Conservation (phyloP, 305 asterid species). For the Salvia sclarea region DNA sequence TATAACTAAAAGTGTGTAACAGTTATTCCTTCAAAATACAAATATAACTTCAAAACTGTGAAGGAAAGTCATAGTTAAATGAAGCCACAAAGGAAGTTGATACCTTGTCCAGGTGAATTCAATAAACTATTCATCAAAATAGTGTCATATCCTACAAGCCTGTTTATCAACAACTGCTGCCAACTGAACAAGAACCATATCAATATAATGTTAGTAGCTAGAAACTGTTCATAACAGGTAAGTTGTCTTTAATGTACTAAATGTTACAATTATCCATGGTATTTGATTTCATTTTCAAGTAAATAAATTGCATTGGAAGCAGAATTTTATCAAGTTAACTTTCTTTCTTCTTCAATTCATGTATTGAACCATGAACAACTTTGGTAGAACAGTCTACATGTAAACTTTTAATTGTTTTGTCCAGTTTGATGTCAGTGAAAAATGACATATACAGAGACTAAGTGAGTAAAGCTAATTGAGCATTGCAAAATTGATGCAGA, state of each 20-base stretch:
- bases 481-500: conserved; percentile 1
- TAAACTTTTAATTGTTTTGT: not conserved
- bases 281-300: conserved; percentile 2
- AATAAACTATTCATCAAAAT: conserved; percentile 94
- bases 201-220: conserved; percentile 7
- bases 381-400: not conserved
- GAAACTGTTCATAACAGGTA: conserved; percentile 5
- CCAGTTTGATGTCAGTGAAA: conserved; percentile 8
- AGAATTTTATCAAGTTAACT: conserved; percentile 9
- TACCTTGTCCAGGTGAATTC: conserved; percentile 94
- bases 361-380: conserved; percentile 1
- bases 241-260: conserved; percentile 1
- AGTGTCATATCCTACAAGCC: conserved; percentile 96
- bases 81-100: conserved; percentile 29
- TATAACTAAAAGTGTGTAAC: conserved; percentile 14
- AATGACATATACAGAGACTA: not conserved
- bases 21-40: conserved; percentile 15
- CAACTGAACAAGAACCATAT: conserved; percentile 58
- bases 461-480: not conserved
- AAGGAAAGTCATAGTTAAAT: not conserved
- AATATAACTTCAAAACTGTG: conserved; percentile 12
- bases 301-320: conserved; percentile 1
- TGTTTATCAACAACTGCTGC: conserved; percentile 98
- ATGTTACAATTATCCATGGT: not conserved
- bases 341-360: not conserved